phyloP scores from a whole-genome alignment of 768 basidiomycete genomes.

The Floccularia luteovirens region DNA sequence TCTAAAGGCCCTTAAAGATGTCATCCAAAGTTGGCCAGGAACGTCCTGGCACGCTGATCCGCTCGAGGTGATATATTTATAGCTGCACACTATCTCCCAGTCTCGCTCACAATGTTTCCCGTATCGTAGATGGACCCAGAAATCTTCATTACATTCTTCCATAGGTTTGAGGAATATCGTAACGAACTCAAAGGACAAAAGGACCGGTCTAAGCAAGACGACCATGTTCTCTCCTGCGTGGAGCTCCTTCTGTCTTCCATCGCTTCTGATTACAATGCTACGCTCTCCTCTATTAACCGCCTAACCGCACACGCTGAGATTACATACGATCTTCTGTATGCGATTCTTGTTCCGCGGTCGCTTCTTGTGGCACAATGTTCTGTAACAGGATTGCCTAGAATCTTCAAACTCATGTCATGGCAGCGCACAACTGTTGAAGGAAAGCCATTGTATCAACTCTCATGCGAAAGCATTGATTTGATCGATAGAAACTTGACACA shows the following conservation, averaged over 20 bases:
- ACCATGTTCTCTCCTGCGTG: slow-evolving; percentile 34
- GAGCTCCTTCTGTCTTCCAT: slow-evolving; percentile 43
- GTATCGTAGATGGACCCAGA: slow-evolving; percentile 43
- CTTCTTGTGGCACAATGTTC: slow-evolving; percentile 45
- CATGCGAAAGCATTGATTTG: slow-evolving; percentile 44
- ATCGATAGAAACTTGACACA: slow-evolving; percentile 29
- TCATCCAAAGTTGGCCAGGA: slow-evolving; percentile 50
- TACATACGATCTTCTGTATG: slow-evolving; percentile 46
- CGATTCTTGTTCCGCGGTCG: slow-evolving; percentile 47
- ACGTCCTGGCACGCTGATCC: slow-evolving; percentile 56
- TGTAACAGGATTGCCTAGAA: slow-evolving; percentile 42
- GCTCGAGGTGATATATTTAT: slow-evolving; percentile 43
- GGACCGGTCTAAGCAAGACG: slow-evolving; percentile 29
- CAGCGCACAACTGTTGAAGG: slow-evolving; percentile 25
- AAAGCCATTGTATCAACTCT: slow-evolving; percentile 32
- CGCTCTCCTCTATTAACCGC: slow-evolving; percentile 35
- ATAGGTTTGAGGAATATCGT: slow-evolving; percentile 35
- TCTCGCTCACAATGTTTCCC: background rate
- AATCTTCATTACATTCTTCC: slow-evolving; percentile 45
- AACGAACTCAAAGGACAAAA: slow-evolving; percentile 29
- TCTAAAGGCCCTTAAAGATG: slow-evolving; percentile 47
- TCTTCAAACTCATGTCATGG: slow-evolving; percentile 37
- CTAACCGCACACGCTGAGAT: slow-evolving; percentile 50
- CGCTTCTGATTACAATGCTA: slow-evolving; percentile 39
- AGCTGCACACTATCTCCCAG: too few relatives aligned